Percentiles rank a stretch among this genome's conserved stretches.
phyloP scores from a whole-genome alignment of 2,329 filamentous ascomycete species.

The Simplicillium aogashimaense region DNA sequence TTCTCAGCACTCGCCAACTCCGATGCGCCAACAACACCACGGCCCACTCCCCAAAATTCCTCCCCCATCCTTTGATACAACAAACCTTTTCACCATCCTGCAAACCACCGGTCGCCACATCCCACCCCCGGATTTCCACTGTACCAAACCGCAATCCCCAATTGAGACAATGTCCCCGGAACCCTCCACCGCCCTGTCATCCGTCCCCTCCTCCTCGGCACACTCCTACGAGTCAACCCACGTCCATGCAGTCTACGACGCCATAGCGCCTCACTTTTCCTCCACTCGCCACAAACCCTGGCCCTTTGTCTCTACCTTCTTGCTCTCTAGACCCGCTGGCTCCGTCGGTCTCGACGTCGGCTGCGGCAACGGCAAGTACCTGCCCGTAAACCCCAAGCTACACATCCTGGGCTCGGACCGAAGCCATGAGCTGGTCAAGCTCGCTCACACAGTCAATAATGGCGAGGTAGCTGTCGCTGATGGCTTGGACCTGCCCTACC shows the following conservation, averaged over 20 bases:
- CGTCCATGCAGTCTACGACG: conserved; percentile 86
- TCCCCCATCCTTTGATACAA: too few relatives aligned
- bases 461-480: conserved; percentile 70
- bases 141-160: too few relatives aligned
- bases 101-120: too few relatives aligned
- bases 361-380: conserved; percentile 95
- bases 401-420: conserved; percentile 82
- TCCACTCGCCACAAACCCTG: conserved; percentile 76
- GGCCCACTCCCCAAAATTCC: too few relatives aligned
- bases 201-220: conserved; percentile 16
- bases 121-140: too few relatives aligned
- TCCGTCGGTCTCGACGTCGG: conserved; percentile 82
- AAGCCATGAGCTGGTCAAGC: conserved; percentile 46
- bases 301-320: conserved; percentile 80
- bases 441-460: conserved; percentile 28
- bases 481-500: conserved; percentile 74
- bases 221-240: conserved; percentile 71
- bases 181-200: conserved; percentile 12
- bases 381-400: conserved; percentile 65
- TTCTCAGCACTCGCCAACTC: too few relatives aligned
- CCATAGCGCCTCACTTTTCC: conserved; percentile 77
- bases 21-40: too few relatives aligned
- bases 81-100: too few relatives aligned
- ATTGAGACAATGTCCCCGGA: neutral
- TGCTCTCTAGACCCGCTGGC: conserved; percentile 54